phyloP scores from a whole-genome alignment of 179 eudicot genomes.

The Patellifolia procumbens region DNA sequence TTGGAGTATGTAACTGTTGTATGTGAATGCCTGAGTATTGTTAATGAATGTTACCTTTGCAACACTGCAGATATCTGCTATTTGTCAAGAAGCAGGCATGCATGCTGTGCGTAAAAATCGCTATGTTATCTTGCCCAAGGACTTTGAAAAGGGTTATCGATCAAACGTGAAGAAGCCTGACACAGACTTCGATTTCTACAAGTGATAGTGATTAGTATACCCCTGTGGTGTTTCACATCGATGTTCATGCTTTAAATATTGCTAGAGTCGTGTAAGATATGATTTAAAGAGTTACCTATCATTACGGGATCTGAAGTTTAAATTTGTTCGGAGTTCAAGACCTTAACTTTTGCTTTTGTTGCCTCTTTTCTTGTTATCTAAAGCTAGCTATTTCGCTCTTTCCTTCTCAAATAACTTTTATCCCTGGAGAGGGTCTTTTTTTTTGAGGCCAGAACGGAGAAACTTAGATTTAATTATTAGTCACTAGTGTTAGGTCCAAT shows the following conservation, averaged over 20 bases:
- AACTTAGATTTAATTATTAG: no score
- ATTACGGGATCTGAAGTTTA: background rate
- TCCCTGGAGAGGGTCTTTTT: no score
- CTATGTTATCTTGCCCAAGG: conserved; percentile 81
- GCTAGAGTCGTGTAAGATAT: background rate
- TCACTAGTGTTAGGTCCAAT: no score
- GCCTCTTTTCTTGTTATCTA: no score
- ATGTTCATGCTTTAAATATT: conserved; percentile 9
- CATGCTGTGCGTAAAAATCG: conserved; percentile 92
- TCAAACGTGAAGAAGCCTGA: conserved; percentile 91
- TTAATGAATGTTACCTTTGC: background rate
- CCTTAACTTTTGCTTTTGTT: background rate
- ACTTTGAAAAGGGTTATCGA: conserved; percentile 84
- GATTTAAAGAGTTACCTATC: background rate
- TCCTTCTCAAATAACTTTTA: no score
- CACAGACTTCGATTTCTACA: conserved; percentile 91
- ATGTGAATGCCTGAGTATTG: background rate
- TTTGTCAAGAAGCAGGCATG: conserved; percentile 97
- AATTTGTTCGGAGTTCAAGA: background rate
- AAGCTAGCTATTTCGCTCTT: no score
- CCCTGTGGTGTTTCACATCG: no score
- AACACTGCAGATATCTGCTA: conserved; percentile 68
- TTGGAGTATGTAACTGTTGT: background rate
- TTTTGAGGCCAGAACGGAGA: no score
- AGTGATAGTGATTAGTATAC: conserved; percentile 39